Conservation (phyloP, 176 grass and related monocot genomes). For the Bonia amplexicaulis region DNA sequence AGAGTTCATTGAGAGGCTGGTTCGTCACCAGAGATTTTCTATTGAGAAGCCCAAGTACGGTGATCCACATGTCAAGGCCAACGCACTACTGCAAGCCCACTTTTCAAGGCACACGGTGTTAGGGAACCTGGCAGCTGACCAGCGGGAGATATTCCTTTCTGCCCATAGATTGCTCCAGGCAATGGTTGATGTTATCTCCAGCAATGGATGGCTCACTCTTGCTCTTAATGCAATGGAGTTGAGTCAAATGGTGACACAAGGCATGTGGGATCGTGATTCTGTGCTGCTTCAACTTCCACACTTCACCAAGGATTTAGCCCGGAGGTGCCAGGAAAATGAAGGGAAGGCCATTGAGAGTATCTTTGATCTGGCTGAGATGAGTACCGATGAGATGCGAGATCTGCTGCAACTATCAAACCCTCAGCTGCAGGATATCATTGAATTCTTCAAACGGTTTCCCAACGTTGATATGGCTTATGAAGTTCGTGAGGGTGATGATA, state of each 20-base stretch:
- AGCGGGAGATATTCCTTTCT: slow-evolving; percentile 79
- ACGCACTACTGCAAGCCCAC: slow-evolving; percentile 86
- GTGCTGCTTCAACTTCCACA: slow-evolving; percentile 80
- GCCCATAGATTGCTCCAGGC: slow-evolving; percentile 88
- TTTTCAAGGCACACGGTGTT: slow-evolving; percentile 77
- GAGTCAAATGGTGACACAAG: slow-evolving; percentile 95
- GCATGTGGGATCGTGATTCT: slow-evolving; percentile 94
- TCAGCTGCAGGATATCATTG: slow-evolving; percentile 65
- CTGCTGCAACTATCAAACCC: slow-evolving; percentile 71
- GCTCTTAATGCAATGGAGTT: slow-evolving; percentile 91
- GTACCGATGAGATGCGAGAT: slow-evolving; percentile 53
- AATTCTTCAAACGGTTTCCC: slow-evolving; percentile 83
- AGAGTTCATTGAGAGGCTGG: slow-evolving; percentile 72
- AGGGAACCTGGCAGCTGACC: slow-evolving; percentile 78
- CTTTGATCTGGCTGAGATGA: slow-evolving; percentile 91
- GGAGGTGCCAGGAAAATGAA: slow-evolving; percentile 78
- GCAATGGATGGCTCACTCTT: slow-evolving; percentile 84
- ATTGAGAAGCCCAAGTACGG: slow-evolving; percentile 82
- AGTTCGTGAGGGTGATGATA: slow-evolving; percentile 60
- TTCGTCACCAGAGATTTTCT: slow-evolving; percentile 90
- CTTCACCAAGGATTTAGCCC: slow-evolving; percentile 73
- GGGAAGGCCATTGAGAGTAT: slow-evolving; percentile 64
- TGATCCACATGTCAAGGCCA: slow-evolving; percentile 86
- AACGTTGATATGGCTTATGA: slow-evolving; percentile 93
- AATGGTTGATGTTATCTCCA: slow-evolving; percentile 98